phyloP scores from a whole-genome alignment of 1,284 basidiomycete species.

The Sanguinoderma infundibulare region DNA sequence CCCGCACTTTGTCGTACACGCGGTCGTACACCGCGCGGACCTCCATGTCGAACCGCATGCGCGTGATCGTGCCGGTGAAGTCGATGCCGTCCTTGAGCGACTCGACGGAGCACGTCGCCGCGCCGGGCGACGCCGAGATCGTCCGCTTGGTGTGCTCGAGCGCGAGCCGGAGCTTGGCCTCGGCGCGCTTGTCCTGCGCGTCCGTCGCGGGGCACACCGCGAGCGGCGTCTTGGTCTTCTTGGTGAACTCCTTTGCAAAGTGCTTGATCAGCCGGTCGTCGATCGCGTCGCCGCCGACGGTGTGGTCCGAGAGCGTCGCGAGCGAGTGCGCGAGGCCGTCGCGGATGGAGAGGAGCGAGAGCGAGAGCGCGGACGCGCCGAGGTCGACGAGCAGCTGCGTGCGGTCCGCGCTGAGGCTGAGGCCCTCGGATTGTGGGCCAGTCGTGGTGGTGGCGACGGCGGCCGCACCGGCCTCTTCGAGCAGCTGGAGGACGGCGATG shows the following conservation, averaged over 20 bases:
- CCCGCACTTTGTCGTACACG: constrained; percentile 65
- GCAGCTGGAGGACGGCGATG: constrained; percentile 81
- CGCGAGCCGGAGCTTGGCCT: constrained; percentile 92
- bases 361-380: constrained; percentile 65
- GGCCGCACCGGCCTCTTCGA: constrained; percentile 87
- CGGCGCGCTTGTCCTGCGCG: constrained; percentile 81
- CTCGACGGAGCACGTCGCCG: constrained; percentile 92
- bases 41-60: constrained; percentile 93
- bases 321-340: constrained; percentile 68
- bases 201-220: constrained; percentile 62
- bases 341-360: constrained; percentile 68
- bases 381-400: constrained; percentile 77
- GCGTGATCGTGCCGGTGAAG: constrained; percentile 92
- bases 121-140: constrained; percentile 84
- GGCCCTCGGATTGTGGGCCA: constrained; percentile 45
- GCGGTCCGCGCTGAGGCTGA: constrained; percentile 54
- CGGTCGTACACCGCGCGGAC: constrained; percentile 74
- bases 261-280: constrained; percentile 88
- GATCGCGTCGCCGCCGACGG: constrained; percentile 65
- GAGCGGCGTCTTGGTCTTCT: constrained; percentile 90
- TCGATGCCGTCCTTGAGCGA: constrained; percentile 95
- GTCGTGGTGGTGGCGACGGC: constrained; percentile 62
- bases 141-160: constrained; percentile 97
- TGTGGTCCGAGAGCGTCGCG: constrained; percentile 48
- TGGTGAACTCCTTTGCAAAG: constrained; percentile 97